phyloP scores from a whole-genome alignment of 805 yeast genomes.

The Candida namnaoensis region DNA sequence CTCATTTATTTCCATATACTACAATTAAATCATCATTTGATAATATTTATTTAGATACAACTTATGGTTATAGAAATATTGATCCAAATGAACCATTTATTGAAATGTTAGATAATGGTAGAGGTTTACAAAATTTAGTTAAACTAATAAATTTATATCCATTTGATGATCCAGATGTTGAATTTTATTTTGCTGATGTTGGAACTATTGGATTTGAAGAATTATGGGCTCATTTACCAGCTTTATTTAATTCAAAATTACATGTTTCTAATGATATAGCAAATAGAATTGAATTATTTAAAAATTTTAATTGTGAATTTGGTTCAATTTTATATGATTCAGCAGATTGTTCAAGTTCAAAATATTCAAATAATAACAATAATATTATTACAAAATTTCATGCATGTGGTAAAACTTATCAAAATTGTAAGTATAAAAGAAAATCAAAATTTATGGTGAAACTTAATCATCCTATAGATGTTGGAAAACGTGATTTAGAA shows the following conservation, averaged over 20 bases:
- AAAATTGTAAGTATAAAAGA: neutral
- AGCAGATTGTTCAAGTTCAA: neutral
- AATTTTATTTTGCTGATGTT: constrained; percentile 30
- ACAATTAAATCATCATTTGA: constrained; percentile 25
- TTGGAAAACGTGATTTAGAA: constrained; percentile 13
- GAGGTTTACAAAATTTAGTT: constrained; percentile 28
- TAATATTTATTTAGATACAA: constrained; percentile 45
- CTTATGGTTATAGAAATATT: constrained; percentile 33
- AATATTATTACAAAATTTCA: constrained; percentile 4
- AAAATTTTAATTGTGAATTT: neutral
- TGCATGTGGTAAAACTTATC: constrained; percentile 8
- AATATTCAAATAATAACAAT: no score
- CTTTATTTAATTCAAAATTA: constrained; percentile 15
- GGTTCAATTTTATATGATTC: neutral
- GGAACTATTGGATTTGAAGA: constrained; percentile 43
- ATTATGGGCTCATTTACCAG: constrained; percentile 32
- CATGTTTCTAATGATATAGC: constrained; percentile 21
- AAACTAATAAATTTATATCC: constrained; percentile 34
- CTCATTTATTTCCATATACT: constrained; percentile 32
- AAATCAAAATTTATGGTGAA: constrained; percentile 12
- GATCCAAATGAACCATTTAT: constrained; percentile 32
- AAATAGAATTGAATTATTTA: constrained; percentile 13
- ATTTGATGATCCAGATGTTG: constrained; percentile 17
- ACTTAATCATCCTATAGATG: constrained; percentile 28
- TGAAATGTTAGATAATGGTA: constrained; percentile 30